These are phyloP conservation scores for Crithidia brevicula DNA, from an alignment of 208 protist genomes.

Conservation along the genomic window DNA sequence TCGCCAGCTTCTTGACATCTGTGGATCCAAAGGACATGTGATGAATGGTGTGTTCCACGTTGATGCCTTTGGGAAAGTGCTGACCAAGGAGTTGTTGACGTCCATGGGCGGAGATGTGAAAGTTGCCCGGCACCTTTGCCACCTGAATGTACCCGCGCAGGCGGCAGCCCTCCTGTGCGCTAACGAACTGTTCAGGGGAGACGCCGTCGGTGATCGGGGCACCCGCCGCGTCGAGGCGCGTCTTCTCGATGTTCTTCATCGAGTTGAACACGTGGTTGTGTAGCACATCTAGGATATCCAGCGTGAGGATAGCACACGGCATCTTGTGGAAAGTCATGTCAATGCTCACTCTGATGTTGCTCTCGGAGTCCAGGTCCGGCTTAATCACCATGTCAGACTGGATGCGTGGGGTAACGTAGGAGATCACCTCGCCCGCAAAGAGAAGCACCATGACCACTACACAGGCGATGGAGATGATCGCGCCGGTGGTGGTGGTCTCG, in stretches of 20 bases:
- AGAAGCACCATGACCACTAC: conserved; percentile 47
- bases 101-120: conserved; percentile 52
- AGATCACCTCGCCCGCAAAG: conserved; percentile 48
- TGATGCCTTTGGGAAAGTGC: conserved; percentile 34
- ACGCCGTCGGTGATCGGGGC: conserved; percentile 19
- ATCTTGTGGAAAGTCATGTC: conserved; percentile 50
- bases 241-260: conserved; percentile 39
- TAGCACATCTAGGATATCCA: conserved; percentile 55
- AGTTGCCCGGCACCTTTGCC: conserved; percentile 59
- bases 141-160: conserved; percentile 46
- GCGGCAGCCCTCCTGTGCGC: conserved; percentile 40
- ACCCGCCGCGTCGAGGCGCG: conserved; percentile 27
- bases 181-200: conserved; percentile 15
- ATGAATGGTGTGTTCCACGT: conserved; percentile 44
- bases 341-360: conserved; percentile 39
- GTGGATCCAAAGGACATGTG: conserved; percentile 43
- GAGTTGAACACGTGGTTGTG: conserved; percentile 49
- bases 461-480: conserved; percentile 56
- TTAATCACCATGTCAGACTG: conserved; percentile 55
- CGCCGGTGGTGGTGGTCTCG: conserved; percentile 49
- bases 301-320: conserved; percentile 42
- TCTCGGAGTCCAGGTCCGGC: conserved; percentile 20
- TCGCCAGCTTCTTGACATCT: conserved; percentile 32
- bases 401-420: conserved; percentile 38
- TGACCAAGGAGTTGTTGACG: conserved; percentile 11